These are phyloP conservation scores for Kodamaea sp. DNA, from an alignment of 1,139 yeast genomes.

Conservation along the genomic window DNA sequence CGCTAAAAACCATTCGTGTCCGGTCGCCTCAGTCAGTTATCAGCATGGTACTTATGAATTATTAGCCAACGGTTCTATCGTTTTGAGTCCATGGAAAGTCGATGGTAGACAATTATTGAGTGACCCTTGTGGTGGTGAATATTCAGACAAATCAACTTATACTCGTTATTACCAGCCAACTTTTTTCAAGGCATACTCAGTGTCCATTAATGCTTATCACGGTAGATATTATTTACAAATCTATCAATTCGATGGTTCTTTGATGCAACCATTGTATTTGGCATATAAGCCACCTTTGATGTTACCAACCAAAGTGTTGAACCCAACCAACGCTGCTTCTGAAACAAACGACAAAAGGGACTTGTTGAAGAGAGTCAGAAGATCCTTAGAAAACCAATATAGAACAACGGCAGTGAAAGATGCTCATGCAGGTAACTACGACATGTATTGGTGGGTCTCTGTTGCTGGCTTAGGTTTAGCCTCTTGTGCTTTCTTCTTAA, in stretches of 20 bases:
- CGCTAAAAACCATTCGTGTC: conserved; percentile 73
- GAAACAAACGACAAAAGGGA: conserved; percentile 30
- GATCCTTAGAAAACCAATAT: conserved; percentile 75
- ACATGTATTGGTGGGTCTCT: conserved; percentile 45
- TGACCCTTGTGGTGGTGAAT: conserved; percentile 66
- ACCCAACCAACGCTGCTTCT: conserved; percentile 62
- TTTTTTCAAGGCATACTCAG: conserved; percentile 53
- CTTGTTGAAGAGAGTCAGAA: conserved; percentile 50
- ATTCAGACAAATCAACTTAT: conserved; percentile 53
- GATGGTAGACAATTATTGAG: conserved; percentile 92
- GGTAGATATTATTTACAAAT: conserved; percentile 77
- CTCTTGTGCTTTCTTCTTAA: conserved; percentile 16
- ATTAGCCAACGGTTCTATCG: conserved; percentile 61
- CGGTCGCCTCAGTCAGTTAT: conserved; percentile 73
- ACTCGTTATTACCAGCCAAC: conserved; percentile 69
- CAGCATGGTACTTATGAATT: conserved; percentile 85
- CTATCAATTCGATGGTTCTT: conserved; percentile 77
- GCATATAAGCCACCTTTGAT: conserved; percentile 93
- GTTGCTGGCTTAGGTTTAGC: conserved; percentile 26
- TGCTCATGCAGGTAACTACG: conserved; percentile 38
- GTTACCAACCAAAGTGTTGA: conserved; percentile 89
- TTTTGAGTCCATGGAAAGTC: conserved; percentile 69
- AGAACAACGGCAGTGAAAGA: conserved; percentile 70
- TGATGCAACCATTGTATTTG: conserved; percentile 81
- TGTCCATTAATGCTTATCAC: conserved; percentile 70